A percentile compares a stretch with the other conserved stretches of the same genome.
phyloP scores from a whole-genome alignment of 176 grass and related monocot species.

The Bonia amplexicaulis region DNA sequence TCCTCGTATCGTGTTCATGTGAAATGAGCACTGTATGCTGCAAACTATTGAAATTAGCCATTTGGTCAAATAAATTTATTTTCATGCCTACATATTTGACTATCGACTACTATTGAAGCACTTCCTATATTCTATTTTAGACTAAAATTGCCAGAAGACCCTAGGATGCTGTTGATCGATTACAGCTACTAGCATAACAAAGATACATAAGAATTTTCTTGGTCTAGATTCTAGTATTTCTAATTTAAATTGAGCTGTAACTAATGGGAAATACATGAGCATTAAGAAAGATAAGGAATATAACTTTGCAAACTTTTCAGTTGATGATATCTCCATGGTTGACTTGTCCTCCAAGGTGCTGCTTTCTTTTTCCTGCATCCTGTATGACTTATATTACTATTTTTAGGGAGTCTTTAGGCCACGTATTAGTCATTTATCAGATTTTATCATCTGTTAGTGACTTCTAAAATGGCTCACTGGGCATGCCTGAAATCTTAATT shows the following conservation, averaged over 20 bases:
- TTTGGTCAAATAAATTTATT: slow-evolving; percentile 35
- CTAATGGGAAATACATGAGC: background rate
- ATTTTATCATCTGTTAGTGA: background rate
- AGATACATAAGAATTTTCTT: background rate
- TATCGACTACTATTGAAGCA: background rate
- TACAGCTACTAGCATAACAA: background rate
- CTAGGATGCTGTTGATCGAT: background rate
- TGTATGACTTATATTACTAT: background rate
- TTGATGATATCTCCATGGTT: background rate
- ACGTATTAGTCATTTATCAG: background rate
- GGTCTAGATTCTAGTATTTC: background rate
- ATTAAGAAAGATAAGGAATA: slow-evolving; percentile 14
- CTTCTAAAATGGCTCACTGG: background rate
- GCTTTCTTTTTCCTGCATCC: background rate
- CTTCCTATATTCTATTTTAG: background rate
- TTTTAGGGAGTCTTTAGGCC: background rate
- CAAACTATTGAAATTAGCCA: background rate
- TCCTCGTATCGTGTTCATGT: background rate
- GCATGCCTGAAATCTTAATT: slow-evolving; percentile 18
- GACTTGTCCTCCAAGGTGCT: background rate
- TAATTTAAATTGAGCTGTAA: background rate
- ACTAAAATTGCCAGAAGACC: background rate
- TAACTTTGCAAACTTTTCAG: background rate
- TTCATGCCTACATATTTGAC: slow-evolving; percentile 19
- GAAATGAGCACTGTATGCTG: background rate